Percentiles rank a stretch among this genome's conserved stretches.
Evolutionary conservation across 108 stramenopile genomes (phyloP).

Genomic region (Skeletonema marinoi): DNA sequence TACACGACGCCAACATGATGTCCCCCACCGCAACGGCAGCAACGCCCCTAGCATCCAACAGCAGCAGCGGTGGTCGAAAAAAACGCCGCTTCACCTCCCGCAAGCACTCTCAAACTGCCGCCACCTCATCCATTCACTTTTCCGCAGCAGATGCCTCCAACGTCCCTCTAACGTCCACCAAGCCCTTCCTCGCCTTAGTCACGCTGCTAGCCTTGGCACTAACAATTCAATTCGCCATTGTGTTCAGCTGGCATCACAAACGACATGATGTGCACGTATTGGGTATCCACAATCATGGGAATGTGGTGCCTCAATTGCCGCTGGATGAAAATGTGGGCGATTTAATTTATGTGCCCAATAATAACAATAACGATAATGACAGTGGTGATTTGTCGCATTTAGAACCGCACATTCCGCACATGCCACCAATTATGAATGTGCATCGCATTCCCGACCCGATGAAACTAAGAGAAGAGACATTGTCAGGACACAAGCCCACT

Average conservation of each 20-base stretch:
- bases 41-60: neutral
- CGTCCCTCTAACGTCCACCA: slow-evolving; percentile 19
- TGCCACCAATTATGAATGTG: slow-evolving; percentile 35
- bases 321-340: slow-evolving; percentile 4
- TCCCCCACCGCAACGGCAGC: neutral
- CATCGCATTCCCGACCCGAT: slow-evolving; percentile 25
- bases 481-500: slow-evolving; percentile 51
- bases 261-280: slow-evolving; percentile 39
- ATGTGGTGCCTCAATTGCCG: neutral
- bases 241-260: slow-evolving; percentile 43
- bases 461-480: slow-evolving; percentile 40
- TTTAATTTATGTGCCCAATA: slow-evolving; percentile 1
- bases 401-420: slow-evolving; percentile 17
- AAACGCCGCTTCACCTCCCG: neutral
- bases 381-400: slow-evolving; percentile 2
- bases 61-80: neutral
- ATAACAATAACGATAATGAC: neutral
- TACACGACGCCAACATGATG: neutral
- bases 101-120: neutral
- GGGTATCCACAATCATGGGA: neutral
- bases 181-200: slow-evolving; percentile 25
- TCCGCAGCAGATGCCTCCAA: neutral
- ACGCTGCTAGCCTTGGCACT: slow-evolving; percentile 26
- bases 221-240: slow-evolving; percentile 42
- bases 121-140: neutral